These are phyloP conservation scores for Calamus simplicifolius DNA, from an alignment of 176 grass and related monocot genomes.

Conservation along the genomic window DNA sequence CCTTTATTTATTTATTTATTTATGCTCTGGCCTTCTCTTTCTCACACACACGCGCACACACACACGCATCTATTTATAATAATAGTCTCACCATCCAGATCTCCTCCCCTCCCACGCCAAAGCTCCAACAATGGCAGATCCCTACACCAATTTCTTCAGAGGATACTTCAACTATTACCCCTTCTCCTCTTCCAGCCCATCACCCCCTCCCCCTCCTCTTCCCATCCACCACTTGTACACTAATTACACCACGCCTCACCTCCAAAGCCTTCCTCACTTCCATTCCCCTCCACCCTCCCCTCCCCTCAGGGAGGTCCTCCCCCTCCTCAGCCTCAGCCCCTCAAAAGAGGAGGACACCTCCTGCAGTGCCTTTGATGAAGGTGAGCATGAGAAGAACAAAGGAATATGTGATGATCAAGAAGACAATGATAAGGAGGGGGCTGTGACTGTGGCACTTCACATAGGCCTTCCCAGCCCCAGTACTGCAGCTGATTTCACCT, in stretches of 20 bases:
- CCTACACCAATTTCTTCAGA: conserved; percentile 21
- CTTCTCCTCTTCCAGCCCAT: conserved; percentile 16
- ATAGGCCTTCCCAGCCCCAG: conserved; percentile 64
- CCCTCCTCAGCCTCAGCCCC: conserved; percentile 53
- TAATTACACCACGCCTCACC: neutral
- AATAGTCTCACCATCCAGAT: conserved; percentile 19
- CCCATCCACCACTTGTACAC: conserved; percentile 1
- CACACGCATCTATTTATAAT: conserved; percentile 19
- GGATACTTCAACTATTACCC: conserved; percentile 9
- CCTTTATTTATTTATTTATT: conserved; percentile 18
- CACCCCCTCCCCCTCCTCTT: conserved; percentile 20
- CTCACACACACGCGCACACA: conserved; percentile 5
- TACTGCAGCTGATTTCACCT: conserved; percentile 9
- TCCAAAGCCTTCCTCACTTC: neutral
- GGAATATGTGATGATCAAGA: too few species aligned
- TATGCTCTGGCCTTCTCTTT: conserved; percentile 15
- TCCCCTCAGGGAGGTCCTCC: conserved; percentile 62
- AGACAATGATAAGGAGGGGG: conserved; percentile 17
- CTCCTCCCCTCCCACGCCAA: neutral
- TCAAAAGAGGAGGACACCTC: conserved; percentile 1
- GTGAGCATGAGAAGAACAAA: neutral
- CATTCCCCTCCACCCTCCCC: conserved; percentile 43
- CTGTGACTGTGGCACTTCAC: conserved; percentile 62
- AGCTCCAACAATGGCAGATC: conserved; percentile 12
- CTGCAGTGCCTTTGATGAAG: conserved; percentile 6